Percentiles rank a stretch among this genome's conserved stretches.
phyloP scores from a whole-genome alignment of 768 basidiomycete genomes.

The Calocybe cyanea region DNA sequence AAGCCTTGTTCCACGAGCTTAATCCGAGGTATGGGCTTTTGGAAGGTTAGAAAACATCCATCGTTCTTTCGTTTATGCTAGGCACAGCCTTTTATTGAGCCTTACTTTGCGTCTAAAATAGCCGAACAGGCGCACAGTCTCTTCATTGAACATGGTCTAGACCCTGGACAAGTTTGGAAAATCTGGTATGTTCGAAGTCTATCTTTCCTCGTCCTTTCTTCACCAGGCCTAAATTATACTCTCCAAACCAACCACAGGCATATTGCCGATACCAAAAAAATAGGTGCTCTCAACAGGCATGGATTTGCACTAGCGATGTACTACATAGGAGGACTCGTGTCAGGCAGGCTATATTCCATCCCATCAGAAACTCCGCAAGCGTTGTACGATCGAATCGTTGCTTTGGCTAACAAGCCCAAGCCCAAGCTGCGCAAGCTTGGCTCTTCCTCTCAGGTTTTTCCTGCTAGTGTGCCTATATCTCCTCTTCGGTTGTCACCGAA shows the following conservation, averaged over 20 bases:
- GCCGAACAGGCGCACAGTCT: conserved; percentile 60
- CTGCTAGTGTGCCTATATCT: no score
- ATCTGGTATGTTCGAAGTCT: conserved; percentile 46
- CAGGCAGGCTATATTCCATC: conserved; percentile 28
- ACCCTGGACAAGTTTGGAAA: conserved; percentile 53
- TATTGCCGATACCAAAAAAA: conserved; percentile 54
- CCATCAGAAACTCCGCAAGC: conserved; percentile 28
- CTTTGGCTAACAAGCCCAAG: not conserved
- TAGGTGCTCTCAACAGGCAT: conserved; percentile 57
- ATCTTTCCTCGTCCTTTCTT: not conserved
- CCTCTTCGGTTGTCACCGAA: no score
- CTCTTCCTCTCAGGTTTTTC: no score
- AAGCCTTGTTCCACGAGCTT: conserved; percentile 46
- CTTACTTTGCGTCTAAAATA: conserved; percentile 45
- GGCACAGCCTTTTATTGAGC: not conserved
- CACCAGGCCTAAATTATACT: no score
- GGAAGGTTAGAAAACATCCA: conserved; percentile 33
- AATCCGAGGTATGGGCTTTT: conserved; percentile 52
- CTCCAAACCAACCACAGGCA: conserved; percentile 35
- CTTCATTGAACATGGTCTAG: conserved; percentile 58
- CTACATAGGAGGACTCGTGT: conserved; percentile 44
- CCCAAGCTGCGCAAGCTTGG: no score
- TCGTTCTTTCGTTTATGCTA: not conserved
- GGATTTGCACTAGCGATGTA: conserved; percentile 75
- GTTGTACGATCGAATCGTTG: conserved; percentile 26